phyloP scores from a whole-genome alignment of 495 filamentous ascomycete genomes.

The Penicillium bialowiezense region DNA sequence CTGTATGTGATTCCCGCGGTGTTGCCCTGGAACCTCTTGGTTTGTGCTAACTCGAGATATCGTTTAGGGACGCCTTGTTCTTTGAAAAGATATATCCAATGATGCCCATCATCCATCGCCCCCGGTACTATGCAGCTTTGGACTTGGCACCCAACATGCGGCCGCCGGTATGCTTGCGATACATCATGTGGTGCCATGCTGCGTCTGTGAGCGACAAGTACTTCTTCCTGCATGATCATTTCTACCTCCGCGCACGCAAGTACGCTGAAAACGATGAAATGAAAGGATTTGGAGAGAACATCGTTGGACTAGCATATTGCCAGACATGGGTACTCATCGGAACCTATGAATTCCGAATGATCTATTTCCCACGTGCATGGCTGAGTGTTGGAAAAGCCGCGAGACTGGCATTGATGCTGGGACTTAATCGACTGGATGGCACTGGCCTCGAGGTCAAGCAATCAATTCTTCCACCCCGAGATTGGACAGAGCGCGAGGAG shows the following conservation, averaged over 20 bases:
- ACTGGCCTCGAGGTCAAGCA: conserved; percentile 89
- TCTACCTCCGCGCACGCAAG: conserved; percentile 84
- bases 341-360: conserved; percentile 91
- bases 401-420: conserved; percentile 85
- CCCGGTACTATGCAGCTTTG: conserved; percentile 79
- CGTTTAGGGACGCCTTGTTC: conserved; percentile 70
- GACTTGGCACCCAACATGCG: conserved; percentile 80
- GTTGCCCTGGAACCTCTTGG: conserved; percentile 1
- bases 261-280: conserved; percentile 89
- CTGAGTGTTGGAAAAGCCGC: conserved; percentile 79
- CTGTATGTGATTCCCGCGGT: conserved; percentile 54
- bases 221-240: conserved; percentile 68
- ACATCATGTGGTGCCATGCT: conserved; percentile 90
- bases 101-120: conserved; percentile 83
- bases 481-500: conserved; percentile 94
- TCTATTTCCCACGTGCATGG: conserved; percentile 98
- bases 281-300: conserved; percentile 85
- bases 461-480: conserved; percentile 75
- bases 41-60: conserved; percentile 12
- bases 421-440: conserved; percentile 86
- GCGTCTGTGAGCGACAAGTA: conserved; percentile 82
- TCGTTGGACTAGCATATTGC: conserved; percentile 75
- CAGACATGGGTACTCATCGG: conserved; percentile 81
- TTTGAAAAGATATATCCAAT: conserved; percentile 89
- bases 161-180: conserved; percentile 84